Evolutionary conservation across 164 flowering plant genomes (phyloP), one percentile per base, ranked within the genome.

Genomic region (Taxillus chinensis): DNA sequence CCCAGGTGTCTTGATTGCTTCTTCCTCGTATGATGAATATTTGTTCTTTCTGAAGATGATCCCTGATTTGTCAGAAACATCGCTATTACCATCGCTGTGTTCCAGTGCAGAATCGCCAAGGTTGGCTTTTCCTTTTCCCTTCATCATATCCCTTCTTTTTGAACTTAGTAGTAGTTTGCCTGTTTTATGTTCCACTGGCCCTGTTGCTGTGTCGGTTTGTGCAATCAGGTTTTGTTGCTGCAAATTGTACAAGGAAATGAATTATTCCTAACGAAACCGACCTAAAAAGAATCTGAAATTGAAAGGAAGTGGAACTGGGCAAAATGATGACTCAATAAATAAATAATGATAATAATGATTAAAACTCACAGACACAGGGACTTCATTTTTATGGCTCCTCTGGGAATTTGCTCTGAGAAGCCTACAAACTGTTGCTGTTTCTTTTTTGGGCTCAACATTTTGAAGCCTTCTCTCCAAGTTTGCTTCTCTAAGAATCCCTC

Each of bases 401-500:
- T 63, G 69, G 13, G 65, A 43, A 10, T 61, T 73, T 62, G 59
- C 64, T 42, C 61, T 64, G n/a, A 41, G 57, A 5, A 61, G 48
- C 63, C 46, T 66, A 17, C 67, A 5, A 59, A 50, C 59, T 56
- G 68, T 41, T 27, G 64, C 41, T 37, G 59, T 68, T 68, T 80
- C 81, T 58, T 73, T 71, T 38, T 63, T 5, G 39, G 78, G 79
- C 27, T 41, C 54, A 43, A 51, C 61, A 61, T 58, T 63, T 41
- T 73, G 75, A n/a, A 58, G 57, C 61, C 71, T 86, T 70, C 61
- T 86, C 76, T 85, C 90, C 71, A 80, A 42, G 69, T 74, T 89
- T 68, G 96, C 89, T 78, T 91, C 96, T 66, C 81, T 91, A 5
- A 88, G 83, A 70, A 85, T 79, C n/a, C 87, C 73, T 69, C 97